These are phyloP conservation scores for Penicillium brevicompactum DNA, from an alignment of 2,329 filamentous ascomycete species.

Conservation along the genomic window DNA sequence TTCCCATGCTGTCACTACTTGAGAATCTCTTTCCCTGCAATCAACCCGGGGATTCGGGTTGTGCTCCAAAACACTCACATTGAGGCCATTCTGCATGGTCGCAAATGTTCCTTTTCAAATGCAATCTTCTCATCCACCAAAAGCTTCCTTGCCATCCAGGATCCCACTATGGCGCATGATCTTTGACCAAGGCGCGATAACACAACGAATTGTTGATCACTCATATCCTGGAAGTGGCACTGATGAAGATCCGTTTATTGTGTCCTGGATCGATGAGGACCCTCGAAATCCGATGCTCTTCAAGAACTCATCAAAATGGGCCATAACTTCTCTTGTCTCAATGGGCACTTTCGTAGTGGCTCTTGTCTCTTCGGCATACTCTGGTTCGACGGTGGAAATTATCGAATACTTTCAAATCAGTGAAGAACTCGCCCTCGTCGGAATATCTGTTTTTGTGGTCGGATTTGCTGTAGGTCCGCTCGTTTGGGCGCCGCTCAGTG, in stretches of 20 bases:
- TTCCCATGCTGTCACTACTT: neutral
- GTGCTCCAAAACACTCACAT: neutral
- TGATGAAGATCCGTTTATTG: slow-evolving; percentile 11
- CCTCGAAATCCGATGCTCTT: slow-evolving; percentile 13
- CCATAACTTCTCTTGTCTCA: slow-evolving; percentile 32
- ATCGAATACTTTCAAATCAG: slow-evolving; percentile 30
- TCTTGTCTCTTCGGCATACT: slow-evolving; percentile 39
- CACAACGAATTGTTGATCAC: slow-evolving; percentile 1
- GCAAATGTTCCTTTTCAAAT: neutral
- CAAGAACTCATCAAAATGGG: slow-evolving; percentile 28
- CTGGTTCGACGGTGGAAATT: slow-evolving; percentile 29
- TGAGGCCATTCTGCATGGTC: neutral
- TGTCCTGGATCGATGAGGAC: slow-evolving; percentile 10
- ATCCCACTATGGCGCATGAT: neutral
- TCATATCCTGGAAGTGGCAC: slow-evolving; percentile 9
- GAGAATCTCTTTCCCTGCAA: neutral
- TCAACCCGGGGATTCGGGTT: neutral
- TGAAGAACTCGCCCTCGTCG: slow-evolving; percentile 34
- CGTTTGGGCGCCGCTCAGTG: slow-evolving; percentile 37
- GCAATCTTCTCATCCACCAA: neutral
- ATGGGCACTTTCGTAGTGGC: slow-evolving; percentile 36
- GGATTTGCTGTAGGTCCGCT: slow-evolving; percentile 44
- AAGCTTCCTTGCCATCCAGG: neutral
- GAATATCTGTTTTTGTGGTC: slow-evolving; percentile 43
- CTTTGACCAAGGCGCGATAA: slow-evolving; percentile 2